Evolutionary conservation across 768 basidiomycete species (phyloP), one percentile per base, ranked within the genome.

Genomic region (Tricholoma matsutake): DNA sequence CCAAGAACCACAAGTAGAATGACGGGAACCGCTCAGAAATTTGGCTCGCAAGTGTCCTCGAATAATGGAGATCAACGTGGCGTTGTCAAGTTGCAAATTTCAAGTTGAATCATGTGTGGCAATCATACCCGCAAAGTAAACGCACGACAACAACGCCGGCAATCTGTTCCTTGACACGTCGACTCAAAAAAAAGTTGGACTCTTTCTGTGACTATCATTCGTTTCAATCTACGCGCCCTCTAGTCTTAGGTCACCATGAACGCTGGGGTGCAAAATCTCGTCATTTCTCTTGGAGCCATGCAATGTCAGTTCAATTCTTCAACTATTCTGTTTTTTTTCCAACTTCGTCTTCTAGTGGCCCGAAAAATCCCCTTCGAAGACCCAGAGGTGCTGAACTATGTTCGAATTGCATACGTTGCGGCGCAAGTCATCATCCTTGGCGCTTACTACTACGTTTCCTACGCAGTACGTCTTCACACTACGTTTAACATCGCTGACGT

Each of bases 251-350:
- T 64, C 63, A 82, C 69, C 69, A 91, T 89, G 87, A 89, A 86
- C 79, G 74, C 88, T 35, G 86, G 86, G 51, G 75, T 93, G 32
- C 82, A 88, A 68, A 96, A 92, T 75, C 81, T 97, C 59, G 81
- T 90, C 67, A 83, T 96, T 69, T 95, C 93, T 60, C 89, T 97
- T 65, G 92, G 86, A 49, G 92, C 88, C 63, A 95, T 96, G 95
- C 94, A 96, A 72, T 60, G 92, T 92, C 61, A 54, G 81, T 70
- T 39, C 54, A 18, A 37, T 34, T 0, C 13, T 29, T 4, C 31
- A 6, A 13, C 22, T 34, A 13, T 2, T 35, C n/a, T n/a, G 34
- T 18, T 10, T 6, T 51, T 37, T 37, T 43, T 47, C 47, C n/a
- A 34, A 25, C 25, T 16, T 53, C 28, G 39, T 20, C 65, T 49